Percentiles rank a stretch among this genome's conserved stretches.
phyloP scores from a whole-genome alignment of 768 basidiomycete genomes.

The Ramaria sp. region DNA sequence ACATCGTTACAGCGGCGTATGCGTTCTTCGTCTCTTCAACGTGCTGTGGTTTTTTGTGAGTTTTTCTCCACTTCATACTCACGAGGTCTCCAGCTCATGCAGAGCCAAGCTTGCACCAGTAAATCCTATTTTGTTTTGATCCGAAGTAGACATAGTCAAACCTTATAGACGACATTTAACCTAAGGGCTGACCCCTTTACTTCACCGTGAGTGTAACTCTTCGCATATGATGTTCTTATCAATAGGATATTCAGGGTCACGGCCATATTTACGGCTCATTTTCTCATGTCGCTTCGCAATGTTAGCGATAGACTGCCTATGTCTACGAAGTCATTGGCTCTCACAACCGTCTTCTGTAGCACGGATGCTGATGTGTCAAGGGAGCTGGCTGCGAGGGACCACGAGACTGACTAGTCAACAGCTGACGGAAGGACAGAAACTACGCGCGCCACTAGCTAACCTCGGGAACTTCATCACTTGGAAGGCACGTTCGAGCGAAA shows the following conservation, averaged over 20 bases:
- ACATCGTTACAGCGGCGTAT: background rate
- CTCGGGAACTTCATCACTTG: no score
- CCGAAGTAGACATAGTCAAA: background rate
- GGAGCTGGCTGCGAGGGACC: no score
- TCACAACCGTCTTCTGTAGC: background rate
- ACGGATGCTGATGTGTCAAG: no score
- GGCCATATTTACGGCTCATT: background rate
- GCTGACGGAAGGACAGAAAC: no score
- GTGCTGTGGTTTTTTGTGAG: slow-evolving; percentile 2
- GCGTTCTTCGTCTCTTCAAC: background rate
- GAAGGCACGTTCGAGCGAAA: no score
- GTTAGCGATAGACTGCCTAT: background rate
- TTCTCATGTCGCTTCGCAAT: background rate
- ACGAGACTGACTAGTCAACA: no score
- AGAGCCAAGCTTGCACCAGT: slow-evolving; percentile 2
- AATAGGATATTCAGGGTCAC: background rate
- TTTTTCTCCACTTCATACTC: background rate
- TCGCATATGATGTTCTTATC: background rate
- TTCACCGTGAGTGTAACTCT: background rate
- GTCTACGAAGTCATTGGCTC: background rate
- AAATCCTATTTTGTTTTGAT: background rate
- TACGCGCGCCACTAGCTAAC: no score
- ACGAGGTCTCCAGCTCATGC: background rate
- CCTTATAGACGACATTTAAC: background rate
- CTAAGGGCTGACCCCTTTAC: background rate